These are phyloP conservation scores for Cnidoscolus chayamansa DNA, from an alignment of 441 rosid genomes.

Conservation along the genomic window DNA sequence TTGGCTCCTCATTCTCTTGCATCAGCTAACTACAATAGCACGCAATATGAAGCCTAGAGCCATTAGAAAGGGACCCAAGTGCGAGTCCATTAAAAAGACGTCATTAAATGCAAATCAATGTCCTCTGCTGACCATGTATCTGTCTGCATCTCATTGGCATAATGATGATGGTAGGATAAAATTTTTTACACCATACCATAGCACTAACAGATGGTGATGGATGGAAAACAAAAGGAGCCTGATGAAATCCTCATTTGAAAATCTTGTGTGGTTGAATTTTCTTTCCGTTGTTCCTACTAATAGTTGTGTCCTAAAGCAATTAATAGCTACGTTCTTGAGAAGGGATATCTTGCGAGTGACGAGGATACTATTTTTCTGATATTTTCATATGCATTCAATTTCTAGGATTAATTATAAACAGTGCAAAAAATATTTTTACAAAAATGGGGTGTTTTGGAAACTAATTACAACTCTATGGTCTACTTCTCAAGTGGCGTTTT, in stretches of 20 bases:
- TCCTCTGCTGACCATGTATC: background rate
- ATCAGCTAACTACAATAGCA: constrained; percentile 11
- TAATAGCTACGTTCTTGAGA: background rate
- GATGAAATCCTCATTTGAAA: too few species aligned
- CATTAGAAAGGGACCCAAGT: background rate
- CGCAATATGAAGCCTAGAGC: background rate
- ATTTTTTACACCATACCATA: background rate
- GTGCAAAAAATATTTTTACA: background rate
- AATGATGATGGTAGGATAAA: background rate
- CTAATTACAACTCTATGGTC: too few species aligned
- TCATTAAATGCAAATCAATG: constrained; percentile 3
- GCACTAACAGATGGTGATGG: background rate
- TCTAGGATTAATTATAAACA: too few species aligned
- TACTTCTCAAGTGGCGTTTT: too few species aligned
- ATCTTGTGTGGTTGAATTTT: background rate
- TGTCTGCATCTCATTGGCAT: background rate
- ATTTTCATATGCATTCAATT: background rate
- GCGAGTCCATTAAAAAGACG: constrained; percentile 2
- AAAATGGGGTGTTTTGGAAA: too few species aligned
- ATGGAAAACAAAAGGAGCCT: background rate
- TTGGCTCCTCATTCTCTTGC: constrained; percentile 83
- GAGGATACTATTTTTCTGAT: background rate
- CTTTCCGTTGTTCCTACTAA: background rate
- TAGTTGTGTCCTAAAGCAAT: background rate
- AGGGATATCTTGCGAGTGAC: background rate